Conservation (phyloP, 2,329 filamentous ascomycete genomes). For the Xylariaceae sp. region DNA sequence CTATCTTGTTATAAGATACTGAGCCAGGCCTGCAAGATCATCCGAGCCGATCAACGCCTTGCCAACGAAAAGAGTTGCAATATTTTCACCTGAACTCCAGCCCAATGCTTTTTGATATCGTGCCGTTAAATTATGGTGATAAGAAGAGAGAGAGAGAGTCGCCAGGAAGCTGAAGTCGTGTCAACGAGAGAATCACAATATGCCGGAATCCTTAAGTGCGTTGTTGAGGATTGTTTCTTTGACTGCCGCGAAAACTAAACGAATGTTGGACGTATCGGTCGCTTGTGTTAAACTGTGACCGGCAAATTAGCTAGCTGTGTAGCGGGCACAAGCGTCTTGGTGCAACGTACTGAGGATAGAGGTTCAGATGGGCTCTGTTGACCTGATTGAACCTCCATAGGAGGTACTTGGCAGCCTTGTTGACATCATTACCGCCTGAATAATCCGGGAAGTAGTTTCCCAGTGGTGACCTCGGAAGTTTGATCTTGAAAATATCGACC, state of each 20-base stretch:
- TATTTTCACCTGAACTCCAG: constrained; percentile 22
- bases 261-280: constrained; percentile 97
- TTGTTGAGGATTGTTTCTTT: constrained; percentile 99
- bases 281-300: constrained; percentile 82
- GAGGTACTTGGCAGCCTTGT: constrained; percentile 95
- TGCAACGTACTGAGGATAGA: constrained; percentile 87
- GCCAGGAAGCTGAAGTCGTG: not conserved
- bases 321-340: not conserved
- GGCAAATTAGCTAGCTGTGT: constrained; percentile 15
- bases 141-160: not conserved
- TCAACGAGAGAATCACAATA: constrained; percentile 58
- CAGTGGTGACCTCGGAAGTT: constrained; percentile 81
- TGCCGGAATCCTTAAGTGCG: constrained; percentile 94
- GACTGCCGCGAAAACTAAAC: constrained; percentile 93
- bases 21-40: too few species aligned
- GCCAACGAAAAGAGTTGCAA: constrained; percentile 19
- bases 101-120: constrained; percentile 22
- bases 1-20: too few species aligned
- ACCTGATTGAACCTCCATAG: constrained; percentile 99
- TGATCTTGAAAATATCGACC: constrained; percentile 96
- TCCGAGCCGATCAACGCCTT: constrained; percentile 21
- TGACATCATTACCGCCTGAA: constrained; percentile 94
- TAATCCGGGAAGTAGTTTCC: constrained; percentile 98
- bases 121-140: not conserved
- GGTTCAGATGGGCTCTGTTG: constrained; percentile 89